A percentile compares a stretch with the other conserved stretches of the same genome.
Conservation (phyloP, 2,329 filamentous ascomycete genomes). For the Exophiala alcalophila region DNA sequence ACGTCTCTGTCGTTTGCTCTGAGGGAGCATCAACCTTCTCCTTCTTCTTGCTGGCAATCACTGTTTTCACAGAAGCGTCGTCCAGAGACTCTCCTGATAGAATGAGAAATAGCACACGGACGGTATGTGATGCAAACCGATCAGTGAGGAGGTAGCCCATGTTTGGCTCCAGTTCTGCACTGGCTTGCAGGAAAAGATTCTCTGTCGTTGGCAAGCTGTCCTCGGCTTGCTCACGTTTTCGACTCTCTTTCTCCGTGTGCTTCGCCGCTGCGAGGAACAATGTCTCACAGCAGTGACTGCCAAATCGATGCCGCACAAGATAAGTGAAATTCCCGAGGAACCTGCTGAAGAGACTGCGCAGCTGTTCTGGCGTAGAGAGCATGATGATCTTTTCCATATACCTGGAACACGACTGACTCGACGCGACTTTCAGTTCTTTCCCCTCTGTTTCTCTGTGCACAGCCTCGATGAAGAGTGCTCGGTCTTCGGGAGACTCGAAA, state of each 20-base stretch:
- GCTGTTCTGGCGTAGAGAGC: conserved; percentile 71
- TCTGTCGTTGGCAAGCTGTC: conserved; percentile 68
- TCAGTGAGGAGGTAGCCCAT: conserved; percentile 83
- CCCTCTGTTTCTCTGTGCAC: conserved; percentile 83
- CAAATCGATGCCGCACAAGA: conserved; percentile 91
- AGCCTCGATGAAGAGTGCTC: conserved; percentile 69
- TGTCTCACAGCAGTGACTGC: conserved; percentile 94
- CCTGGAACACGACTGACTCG: conserved; percentile 91
- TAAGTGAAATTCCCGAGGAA: conserved; percentile 85
- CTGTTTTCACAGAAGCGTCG: conserved; percentile 62
- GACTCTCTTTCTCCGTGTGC: conserved; percentile 60
- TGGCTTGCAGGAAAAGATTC: conserved; percentile 74
- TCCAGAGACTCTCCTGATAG: conserved; percentile 79
- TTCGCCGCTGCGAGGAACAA: conserved; percentile 82
- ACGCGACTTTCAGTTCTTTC: conserved; percentile 94
- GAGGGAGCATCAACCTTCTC: conserved; percentile 70
- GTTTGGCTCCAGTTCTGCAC: conserved; percentile 84
- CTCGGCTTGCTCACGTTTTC: conserved; percentile 42
- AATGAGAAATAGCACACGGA: conserved; percentile 81
- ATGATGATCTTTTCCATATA: conserved; percentile 89
- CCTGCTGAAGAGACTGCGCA: conserved; percentile 80
- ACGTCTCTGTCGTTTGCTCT: conserved; percentile 47
- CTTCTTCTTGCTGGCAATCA: conserved; percentile 91
- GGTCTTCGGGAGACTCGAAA: conserved; percentile 73
- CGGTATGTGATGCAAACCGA: conserved; percentile 81